These are phyloP conservation scores for Neoboletus brunneissimus DNA, from an alignment of 768 basidiomycete species.

Conservation along the genomic window DNA sequence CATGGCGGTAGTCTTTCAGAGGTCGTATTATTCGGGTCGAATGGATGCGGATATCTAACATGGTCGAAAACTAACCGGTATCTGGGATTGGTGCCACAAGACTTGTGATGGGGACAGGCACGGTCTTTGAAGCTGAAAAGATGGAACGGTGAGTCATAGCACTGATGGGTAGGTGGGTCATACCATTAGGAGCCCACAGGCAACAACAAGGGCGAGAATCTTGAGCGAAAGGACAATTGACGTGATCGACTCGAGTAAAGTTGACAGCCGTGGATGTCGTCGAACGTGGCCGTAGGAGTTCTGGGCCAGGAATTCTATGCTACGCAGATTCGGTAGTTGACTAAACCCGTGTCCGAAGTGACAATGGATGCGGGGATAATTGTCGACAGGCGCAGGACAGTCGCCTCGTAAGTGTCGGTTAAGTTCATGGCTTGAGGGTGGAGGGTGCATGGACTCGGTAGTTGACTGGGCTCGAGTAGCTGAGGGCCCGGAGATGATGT, in stretches of 20 bases:
- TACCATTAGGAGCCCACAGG: neutral
- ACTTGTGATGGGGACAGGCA: neutral
- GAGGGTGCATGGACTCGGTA: neutral
- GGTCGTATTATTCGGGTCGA: neutral
- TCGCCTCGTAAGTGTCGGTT: neutral
- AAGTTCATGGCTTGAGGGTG: neutral
- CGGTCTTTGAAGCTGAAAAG: neutral
- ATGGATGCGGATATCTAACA: neutral
- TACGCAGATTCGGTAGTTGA: neutral
- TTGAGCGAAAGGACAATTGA: neutral
- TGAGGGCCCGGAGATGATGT: neutral
- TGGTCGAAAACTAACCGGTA: neutral
- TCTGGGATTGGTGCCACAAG: neutral
- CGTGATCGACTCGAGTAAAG: neutral
- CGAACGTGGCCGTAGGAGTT: neutral
- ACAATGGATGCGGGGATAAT: neutral
- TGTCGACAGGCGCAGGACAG: neutral
- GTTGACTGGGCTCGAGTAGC: neutral
- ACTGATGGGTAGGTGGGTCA: neutral
- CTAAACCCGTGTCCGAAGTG: too few species aligned
- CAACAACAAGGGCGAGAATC: neutral
- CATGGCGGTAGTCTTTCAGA: neutral
- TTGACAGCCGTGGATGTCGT: neutral
- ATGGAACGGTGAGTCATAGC: neutral
- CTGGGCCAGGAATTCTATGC: neutral